Conservation (phyloP, 202 grass and related monocot genomes). For the Dendrocalamus latiflorus region DNA sequence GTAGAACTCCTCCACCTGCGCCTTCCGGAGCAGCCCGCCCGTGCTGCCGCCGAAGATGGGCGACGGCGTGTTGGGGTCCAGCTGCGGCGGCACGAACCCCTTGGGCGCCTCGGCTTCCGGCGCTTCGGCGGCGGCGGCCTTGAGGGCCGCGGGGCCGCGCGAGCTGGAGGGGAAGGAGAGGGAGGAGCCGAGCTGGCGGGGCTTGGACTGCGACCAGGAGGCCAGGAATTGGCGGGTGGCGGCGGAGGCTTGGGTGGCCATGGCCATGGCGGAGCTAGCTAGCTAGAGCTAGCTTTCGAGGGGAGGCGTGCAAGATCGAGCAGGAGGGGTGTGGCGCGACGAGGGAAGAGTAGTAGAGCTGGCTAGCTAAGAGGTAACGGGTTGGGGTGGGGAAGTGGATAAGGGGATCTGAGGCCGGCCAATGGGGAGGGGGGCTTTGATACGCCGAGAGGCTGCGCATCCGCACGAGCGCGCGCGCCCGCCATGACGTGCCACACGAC, state of each 20-base stretch:
- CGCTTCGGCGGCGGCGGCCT: not conserved
- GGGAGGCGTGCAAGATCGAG: not conserved
- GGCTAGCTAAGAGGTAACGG: too few species aligned
- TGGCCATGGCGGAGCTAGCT: conserved; percentile 50
- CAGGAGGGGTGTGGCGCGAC: not conserved
- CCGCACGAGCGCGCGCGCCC: too few species aligned
- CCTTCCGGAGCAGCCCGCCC: too few species aligned
- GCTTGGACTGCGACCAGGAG: conserved; percentile 31
- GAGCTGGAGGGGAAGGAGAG: conserved; percentile 9
- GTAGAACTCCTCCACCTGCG: conserved; percentile 99
- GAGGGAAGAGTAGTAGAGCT: not conserved
- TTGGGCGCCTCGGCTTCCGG: conserved; percentile 40
- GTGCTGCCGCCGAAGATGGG: conserved; percentile 97
- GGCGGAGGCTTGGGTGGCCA: conserved; percentile 77
- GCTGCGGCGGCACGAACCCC: conserved; percentile 89
- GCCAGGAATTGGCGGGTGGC: conserved; percentile 39
- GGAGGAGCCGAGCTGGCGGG: not conserved
- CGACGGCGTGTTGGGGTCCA: conserved; percentile 89
- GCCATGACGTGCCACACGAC: too few species aligned
- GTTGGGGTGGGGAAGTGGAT: conserved; percentile 66
- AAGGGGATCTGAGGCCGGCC: conserved; percentile 62
- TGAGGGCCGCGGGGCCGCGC: conserved; percentile 18
- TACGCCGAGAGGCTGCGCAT: not conserved
- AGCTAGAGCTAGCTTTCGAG: not conserved
- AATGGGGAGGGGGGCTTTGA: conserved; percentile 73